phyloP scores from a whole-genome alignment of 257 asterid species.

The Solanum okadae region DNA sequence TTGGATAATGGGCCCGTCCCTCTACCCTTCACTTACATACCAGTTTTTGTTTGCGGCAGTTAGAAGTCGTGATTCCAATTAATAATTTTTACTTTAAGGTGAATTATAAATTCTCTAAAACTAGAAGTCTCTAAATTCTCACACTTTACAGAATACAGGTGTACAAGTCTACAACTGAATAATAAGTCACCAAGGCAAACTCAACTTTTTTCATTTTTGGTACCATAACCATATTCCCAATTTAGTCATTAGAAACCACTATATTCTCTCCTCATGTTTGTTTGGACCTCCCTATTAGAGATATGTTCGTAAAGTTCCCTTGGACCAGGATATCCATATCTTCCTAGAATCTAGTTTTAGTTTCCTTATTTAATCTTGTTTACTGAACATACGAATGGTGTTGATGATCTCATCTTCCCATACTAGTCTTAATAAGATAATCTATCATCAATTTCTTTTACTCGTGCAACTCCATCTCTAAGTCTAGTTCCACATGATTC shows the following conservation, averaged over 20 bases:
- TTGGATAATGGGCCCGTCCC: not conserved
- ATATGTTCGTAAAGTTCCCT: not conserved
- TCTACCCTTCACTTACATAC: not conserved
- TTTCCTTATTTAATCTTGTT: not conserved
- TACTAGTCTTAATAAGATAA: not conserved
- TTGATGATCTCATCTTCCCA: not conserved
- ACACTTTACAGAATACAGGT: not conserved
- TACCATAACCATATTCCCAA: not conserved
- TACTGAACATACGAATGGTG: not conserved
- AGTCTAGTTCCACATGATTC: not conserved
- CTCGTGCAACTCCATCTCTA: not conserved
- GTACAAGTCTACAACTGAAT: not conserved
- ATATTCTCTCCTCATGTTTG: not conserved
- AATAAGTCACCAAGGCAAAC: not conserved
- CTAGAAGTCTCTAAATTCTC: not conserved
- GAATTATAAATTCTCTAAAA: not conserved
- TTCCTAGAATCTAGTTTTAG: not conserved
- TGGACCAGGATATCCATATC: not conserved
- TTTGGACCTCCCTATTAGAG: not conserved
- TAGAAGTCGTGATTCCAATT: not conserved
- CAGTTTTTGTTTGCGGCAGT: not conserved
- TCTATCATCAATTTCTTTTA: not conserved
- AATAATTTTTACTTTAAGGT: not conserved
- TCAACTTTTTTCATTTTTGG: not conserved
- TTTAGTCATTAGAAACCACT: not conserved